Percentiles rank a stretch among this genome's conserved stretches.
These are phyloP conservation scores for Ampelomyces quisqualis DNA, from an alignment of 2,329 filamentous ascomycete species.

Conservation along the genomic window DNA sequence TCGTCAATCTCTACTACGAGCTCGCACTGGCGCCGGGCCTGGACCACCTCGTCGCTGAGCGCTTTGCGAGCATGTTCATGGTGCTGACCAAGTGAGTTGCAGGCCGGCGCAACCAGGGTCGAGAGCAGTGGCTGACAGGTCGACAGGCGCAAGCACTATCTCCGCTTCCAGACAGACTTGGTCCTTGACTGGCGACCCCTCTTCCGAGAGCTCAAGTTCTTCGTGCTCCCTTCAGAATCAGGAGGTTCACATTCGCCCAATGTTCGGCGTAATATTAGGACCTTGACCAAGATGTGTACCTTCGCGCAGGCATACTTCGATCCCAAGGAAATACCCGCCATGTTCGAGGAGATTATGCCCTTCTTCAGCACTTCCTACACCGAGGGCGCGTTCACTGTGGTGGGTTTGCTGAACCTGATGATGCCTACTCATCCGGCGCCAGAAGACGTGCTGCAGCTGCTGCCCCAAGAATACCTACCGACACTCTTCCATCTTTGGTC, in stretches of 20 bases:
- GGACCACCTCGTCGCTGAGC: conserved; percentile 76
- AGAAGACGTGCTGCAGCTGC: conserved; percentile 69
- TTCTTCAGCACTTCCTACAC: conserved; percentile 91
- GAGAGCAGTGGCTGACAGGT: conserved; percentile 27
- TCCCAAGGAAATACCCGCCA: conserved; percentile 75
- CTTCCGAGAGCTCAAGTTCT: conserved; percentile 87
- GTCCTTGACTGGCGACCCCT: conserved; percentile 88
- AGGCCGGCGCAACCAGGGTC: conserved; percentile 1
- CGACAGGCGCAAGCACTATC: conserved; percentile 85
- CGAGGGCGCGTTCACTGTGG: conserved; percentile 90
- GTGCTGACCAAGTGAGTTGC: conserved; percentile 80
- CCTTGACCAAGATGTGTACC: conserved; percentile 83
- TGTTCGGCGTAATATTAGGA: conserved; percentile 66
- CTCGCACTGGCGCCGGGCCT: conserved; percentile 87
- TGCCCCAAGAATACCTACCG: conserved; percentile 84
- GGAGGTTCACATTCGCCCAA: conserved; percentile 62
- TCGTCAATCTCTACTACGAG: conserved; percentile 93
- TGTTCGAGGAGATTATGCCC: conserved; percentile 57
- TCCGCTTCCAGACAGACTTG: conserved; percentile 88
- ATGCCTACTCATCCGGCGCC: conserved; percentile 81
- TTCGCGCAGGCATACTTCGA: conserved; percentile 94
- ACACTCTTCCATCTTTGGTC: conserved; percentile 98
- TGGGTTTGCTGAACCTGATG: conserved; percentile 80
- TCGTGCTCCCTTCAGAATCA: conserved; percentile 83
- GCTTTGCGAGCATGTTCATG: conserved; percentile 96